Conservation (phyloP, 441 rosid species). For the Adansonia grandidieri region DNA sequence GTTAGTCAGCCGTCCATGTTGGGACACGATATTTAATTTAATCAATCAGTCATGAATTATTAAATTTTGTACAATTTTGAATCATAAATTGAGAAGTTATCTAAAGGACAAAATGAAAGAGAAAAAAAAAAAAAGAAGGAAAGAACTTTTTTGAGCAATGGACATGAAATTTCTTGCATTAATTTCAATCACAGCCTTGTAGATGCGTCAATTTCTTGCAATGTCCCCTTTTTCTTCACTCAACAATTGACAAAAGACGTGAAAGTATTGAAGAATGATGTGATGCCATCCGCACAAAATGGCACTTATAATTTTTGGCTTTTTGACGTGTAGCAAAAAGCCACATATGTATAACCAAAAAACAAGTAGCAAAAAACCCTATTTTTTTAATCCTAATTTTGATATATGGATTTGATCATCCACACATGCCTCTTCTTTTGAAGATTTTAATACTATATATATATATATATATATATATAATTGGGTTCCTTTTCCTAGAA, state of each 20-base stretch:
- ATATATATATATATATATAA: neutral
- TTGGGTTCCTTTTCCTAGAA: constrained; percentile 23
- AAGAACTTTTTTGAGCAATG: neutral
- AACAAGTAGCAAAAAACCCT: neutral
- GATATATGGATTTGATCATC: constrained; percentile 22
- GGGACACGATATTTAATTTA: constrained; percentile 3
- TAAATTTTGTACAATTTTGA: neutral
- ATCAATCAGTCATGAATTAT: neutral
- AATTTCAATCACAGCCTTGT: neutral
- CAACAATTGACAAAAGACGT: neutral
- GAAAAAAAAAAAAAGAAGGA: no score
- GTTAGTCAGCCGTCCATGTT: constrained; percentile 1
- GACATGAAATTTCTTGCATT: neutral
- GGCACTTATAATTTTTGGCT: neutral
- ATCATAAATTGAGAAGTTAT: neutral
- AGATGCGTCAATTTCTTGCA: neutral
- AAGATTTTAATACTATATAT: neutral
- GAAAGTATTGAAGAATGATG: constrained; percentile 7
- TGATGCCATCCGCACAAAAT: neutral
- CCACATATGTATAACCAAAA: neutral
- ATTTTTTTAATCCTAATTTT: neutral
- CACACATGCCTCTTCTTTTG: neutral
- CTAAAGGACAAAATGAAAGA: neutral
- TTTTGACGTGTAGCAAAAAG: constrained; percentile 11
- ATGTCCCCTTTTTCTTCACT: neutral